Evolutionary conservation across 2,329 filamentous ascomycete genomes (phyloP), one percentile per base, ranked within the genome.

Genomic region (Ascochyta viciae-villosae): DNA sequence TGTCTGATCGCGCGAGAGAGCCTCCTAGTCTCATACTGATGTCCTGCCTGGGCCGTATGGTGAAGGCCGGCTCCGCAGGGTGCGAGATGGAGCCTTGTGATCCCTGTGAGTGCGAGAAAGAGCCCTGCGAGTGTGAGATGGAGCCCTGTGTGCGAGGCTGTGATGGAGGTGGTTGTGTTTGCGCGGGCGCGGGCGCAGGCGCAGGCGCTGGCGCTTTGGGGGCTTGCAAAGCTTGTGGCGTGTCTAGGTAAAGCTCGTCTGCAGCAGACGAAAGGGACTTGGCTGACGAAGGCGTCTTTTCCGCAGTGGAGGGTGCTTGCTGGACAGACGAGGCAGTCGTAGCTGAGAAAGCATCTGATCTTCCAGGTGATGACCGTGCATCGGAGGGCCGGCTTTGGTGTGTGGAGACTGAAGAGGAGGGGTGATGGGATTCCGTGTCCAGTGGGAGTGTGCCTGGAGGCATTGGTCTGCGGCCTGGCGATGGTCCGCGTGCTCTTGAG

Each of bases 1-100:
- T 74, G 43, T 75, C 72, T 3, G 73, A 74, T 23, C 70, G 69
- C 42, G 50, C 60, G 5, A 74, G 62, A 22, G 63, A 44, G 4
- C 57, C 48, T 13, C 55, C 37, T 26, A 53, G 43, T 22, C 58
- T 60, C 24, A 50, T 45, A 6, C 54, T 57, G 6, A 59, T 48
- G 7, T 68, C 66, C 33, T 63, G 67, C 33, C 62, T 60, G 16
- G 60, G 62, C n/a, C 58, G 54, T 15, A 61, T 44, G 7, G 65
- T 63, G 10, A 54, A 33, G 12, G 67, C 53, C 6, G 53, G 31
- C 24, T 56, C 53, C 2, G 53, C 42, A 19, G 65, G 19, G 15
- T 58, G 29, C 34, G 52, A 39, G 49, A 50, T 12, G 24, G 49
- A 50, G 19, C 42, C 45, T 31, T 48, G 50, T 10, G 50, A 37